Percentiles rank a stretch among this genome's conserved stretches.
phyloP scores from a whole-genome alignment of 2,329 filamentous ascomycete species.

The Didymella exigua region DNA sequence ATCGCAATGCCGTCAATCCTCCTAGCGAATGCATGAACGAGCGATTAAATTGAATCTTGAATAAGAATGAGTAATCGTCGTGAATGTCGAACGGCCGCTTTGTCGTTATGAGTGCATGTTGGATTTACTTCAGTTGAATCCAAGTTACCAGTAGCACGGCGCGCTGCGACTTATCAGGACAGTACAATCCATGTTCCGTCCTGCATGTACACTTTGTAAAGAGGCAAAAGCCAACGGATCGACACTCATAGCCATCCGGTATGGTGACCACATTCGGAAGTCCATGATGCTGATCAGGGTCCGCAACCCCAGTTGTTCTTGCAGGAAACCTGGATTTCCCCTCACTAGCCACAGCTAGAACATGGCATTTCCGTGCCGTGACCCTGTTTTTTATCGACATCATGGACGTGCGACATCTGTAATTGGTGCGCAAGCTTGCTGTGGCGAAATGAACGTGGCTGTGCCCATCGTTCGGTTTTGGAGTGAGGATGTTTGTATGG shows the following conservation, averaged over 20 bases:
- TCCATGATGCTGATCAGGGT: conserved; percentile 34
- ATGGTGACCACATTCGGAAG: conserved; percentile 21
- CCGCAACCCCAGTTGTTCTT: conserved; percentile 19
- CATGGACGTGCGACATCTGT: conserved; percentile 6
- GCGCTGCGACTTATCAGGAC: conserved; percentile 15
- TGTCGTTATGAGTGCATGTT: conserved; percentile 25
- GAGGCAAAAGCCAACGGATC: conserved; percentile 32
- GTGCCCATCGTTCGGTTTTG: conserved; percentile 9
- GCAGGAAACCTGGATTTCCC: conserved; percentile 22
- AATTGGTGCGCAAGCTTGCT: conserved; percentile 1
- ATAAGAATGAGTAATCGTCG: conserved; percentile 11
- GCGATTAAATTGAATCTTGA: neutral
- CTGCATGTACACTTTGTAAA: conserved; percentile 20
- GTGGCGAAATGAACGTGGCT: conserved; percentile 16
- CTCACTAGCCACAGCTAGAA: conserved; percentile 38
- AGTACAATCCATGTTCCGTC: conserved; percentile 21
- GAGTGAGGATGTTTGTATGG: conserved; percentile 15
- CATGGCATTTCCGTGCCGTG: conserved; percentile 22
- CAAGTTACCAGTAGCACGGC: conserved; percentile 12
- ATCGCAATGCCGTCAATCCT: conserved; percentile 19
- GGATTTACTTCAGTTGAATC: conserved; percentile 4
- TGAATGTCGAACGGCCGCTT: conserved; percentile 6
- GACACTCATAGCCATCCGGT: conserved; percentile 28
- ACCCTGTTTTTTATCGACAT: conserved; percentile 6
- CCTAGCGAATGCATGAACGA: conserved; percentile 35